Base-by-base conservation (phyloP, 371 early-diverging fungal species). In the Batkoa obscura region DNA sequence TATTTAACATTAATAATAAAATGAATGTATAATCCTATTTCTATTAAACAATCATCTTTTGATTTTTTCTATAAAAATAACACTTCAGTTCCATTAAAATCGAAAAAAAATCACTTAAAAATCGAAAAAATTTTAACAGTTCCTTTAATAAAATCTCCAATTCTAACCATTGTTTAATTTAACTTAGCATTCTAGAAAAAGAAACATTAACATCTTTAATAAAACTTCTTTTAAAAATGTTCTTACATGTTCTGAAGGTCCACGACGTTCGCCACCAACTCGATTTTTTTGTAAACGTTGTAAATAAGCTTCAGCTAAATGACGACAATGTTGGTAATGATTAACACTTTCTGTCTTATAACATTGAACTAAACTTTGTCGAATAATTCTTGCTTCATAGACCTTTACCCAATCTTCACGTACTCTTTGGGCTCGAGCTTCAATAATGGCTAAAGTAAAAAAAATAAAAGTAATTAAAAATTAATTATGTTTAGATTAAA, bases 351-450 rank as follows among this genome's bases (percentile, higher is more conserved):
- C 84, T 49, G 79, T 75, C 58, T 70, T 72, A 68, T 83, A 81
- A 69, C 88, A 88, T 71, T 79, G 78, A 62, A 72, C 72, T 42
- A 88, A 68, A 66, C 80, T 76, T 54, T 85, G 71, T 60, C 81
- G 76, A 43, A 83, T 72, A 39, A 88, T 70, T 58, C 84, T 79
- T 36, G 80, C 76, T 69, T 86, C 84, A 84, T 86, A 85, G 43
- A 78, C 79, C 66, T 78, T 81, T 32, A 88, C 79, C 88, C 88
- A 88, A 60, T 83, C 73, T 60, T 84, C 84, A 49, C 86, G 82
- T 61, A 86, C 75, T 57, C 76, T 70, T 62, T 81, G 79, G 60
- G 77, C 80, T 52, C 83, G 79, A 58, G 83, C 82, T 58, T 80
- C 80, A 35, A 76, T 73, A 36, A 84, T 66, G 58, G 81, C 87